Percentiles rank a stretch among this genome's conserved stretches.
Evolutionary conservation across 768 basidiomycete genomes (phyloP).

Genomic region (Phanerochaete carnosa): DNA sequence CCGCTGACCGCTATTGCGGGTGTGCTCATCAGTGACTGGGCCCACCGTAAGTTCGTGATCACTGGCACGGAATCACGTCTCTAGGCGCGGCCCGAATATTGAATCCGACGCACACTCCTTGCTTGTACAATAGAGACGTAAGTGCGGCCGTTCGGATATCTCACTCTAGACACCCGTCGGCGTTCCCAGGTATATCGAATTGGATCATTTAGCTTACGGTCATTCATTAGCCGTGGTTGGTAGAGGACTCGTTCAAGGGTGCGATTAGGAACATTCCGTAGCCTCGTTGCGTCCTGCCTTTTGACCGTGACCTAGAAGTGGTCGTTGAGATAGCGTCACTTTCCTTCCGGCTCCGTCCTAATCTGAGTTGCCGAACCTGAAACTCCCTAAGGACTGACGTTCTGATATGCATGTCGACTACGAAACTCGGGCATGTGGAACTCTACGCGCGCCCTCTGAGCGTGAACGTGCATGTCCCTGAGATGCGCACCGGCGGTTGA

Average conservation of each 20-base stretch:
- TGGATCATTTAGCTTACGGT: background rate
- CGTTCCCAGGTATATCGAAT: background rate
- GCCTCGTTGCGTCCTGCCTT: background rate
- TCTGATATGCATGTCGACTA: background rate
- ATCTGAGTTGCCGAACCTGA: background rate
- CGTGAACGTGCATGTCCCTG: background rate
- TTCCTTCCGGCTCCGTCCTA: background rate
- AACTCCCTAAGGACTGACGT: background rate
- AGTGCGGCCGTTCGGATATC: background rate
- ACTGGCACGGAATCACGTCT: constrained; percentile 6
- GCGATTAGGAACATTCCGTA: background rate
- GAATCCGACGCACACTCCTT: too few relatives aligned
- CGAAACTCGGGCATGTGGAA: background rate
- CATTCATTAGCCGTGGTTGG: background rate
- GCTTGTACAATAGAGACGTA: background rate
- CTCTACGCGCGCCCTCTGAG: background rate
- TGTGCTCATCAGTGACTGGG: constrained; percentile 81
- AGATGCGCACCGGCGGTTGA: background rate
- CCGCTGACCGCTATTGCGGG: constrained; percentile 79
- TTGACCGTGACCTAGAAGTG: background rate
- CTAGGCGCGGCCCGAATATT: background rate
- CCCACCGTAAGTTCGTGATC: constrained; percentile 45
- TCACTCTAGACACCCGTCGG: background rate
- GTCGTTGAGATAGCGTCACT: background rate
- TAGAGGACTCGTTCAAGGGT: background rate